Conservation (phyloP, 2,329 filamentous ascomycete genomes). For the Paecilomyces sp. region DNA sequence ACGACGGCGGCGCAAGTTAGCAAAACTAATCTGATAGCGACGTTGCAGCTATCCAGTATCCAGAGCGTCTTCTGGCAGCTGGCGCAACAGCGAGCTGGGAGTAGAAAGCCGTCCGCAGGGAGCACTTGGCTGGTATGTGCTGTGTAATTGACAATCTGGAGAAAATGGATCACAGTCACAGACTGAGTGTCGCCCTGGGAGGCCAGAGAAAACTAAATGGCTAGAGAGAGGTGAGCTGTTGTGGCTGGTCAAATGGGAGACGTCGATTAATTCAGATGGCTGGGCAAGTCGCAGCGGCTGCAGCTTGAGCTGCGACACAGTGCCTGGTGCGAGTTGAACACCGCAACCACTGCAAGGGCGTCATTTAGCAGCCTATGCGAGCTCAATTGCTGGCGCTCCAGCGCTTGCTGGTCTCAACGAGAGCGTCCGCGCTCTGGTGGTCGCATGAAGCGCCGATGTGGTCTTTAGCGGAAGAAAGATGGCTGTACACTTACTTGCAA, state of each 20-base stretch:
- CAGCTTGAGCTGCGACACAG: conserved; percentile 9
- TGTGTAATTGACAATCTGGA: background rate
- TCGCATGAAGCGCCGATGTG: background rate
- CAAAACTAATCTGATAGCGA: background rate
- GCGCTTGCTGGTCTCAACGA: conserved; percentile 1
- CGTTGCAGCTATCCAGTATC: background rate
- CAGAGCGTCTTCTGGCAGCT: background rate
- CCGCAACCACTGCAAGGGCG: conserved; percentile 4
- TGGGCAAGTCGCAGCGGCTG: conserved; percentile 20
- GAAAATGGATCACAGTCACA: background rate
- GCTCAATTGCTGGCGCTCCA: conserved; percentile 6
- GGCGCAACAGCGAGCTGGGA: background rate
- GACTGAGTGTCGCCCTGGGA: background rate
- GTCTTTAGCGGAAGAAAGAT: background rate
- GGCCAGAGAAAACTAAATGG: background rate
- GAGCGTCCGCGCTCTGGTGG: background rate
- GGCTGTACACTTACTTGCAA: background rate
- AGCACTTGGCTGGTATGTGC: background rate
- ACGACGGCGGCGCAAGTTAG: background rate
- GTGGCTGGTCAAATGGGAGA: conserved; percentile 15
- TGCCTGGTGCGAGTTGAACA: conserved; percentile 3
- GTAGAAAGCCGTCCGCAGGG: background rate
- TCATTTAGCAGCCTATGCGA: conserved; percentile 5
- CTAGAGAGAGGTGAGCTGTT: conserved; percentile 3
- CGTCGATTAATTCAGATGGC: conserved; percentile 31